Evolutionary conservation across 345 rosid species (phyloP).

Genomic region (Reutealis trisperma): DNA sequence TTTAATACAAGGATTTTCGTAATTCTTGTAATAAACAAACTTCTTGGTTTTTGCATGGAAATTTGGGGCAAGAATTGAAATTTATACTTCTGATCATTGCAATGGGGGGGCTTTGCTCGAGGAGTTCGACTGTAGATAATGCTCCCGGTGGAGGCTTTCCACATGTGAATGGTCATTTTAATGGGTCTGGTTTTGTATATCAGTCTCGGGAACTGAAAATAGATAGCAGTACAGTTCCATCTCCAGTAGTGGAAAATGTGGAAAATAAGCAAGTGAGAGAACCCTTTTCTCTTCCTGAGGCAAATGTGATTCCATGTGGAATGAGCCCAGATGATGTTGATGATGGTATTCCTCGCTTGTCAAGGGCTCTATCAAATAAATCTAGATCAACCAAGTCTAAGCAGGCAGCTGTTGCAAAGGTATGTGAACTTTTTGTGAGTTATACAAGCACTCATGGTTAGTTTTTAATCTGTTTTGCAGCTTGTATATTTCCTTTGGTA

Average conservation of each 20-base stretch:
- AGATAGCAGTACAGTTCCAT: constrained; percentile 36
- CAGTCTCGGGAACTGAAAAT: constrained; percentile 56
- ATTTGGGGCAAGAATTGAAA: constrained; percentile 31
- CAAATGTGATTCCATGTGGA: constrained; percentile 35
- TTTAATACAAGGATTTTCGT: constrained; percentile 8
- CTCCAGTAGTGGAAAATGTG: constrained; percentile 46
- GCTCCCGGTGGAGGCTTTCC: constrained; percentile 86
- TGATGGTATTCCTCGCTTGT: constrained; percentile 75
- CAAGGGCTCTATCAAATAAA: constrained; percentile 66
- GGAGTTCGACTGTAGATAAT: constrained; percentile 89
- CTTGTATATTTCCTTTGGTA: constrained; percentile 2
- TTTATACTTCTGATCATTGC: constrained; percentile 21
- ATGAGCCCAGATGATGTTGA: constrained; percentile 46
- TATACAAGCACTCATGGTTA: neutral
- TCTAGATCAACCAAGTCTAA: constrained; percentile 79
- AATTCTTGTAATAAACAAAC: constrained; percentile 20
- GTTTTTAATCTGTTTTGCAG: neutral
- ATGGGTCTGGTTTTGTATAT: constrained; percentile 41
- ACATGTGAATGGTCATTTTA: constrained; percentile 56
- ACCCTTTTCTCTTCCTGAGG: constrained; percentile 58
- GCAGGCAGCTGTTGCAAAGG: constrained; percentile 86
- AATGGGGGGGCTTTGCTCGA: constrained; percentile 99
- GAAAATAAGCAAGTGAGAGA: constrained; percentile 46
- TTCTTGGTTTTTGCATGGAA: constrained; percentile 40
- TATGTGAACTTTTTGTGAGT: constrained; percentile 20